Evolutionary conservation across 805 yeast genomes (phyloP).

Genomic region (Kodamaea laetipori): DNA sequence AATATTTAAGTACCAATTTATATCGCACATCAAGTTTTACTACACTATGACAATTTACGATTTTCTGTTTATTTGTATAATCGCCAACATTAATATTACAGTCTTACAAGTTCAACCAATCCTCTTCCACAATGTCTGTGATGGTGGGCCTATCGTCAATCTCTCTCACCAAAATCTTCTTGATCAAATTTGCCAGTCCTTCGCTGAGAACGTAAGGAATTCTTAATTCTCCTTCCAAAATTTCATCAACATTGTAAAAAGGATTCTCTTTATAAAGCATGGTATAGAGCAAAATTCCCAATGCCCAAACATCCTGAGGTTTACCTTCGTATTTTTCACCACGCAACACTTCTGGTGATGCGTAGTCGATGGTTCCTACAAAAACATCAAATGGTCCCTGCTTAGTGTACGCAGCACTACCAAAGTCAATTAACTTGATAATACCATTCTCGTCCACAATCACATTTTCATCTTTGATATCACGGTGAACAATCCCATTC

Average conservation of each 20-base stretch:
- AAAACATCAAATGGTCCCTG: slow-evolving; percentile 97
- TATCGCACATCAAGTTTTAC: too few relatives aligned
- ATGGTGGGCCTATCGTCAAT: slow-evolving; percentile 70
- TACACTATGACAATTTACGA: too few relatives aligned
- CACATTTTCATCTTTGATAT: slow-evolving; percentile 91
- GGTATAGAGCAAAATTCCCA: slow-evolving; percentile 88
- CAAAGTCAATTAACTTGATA: slow-evolving; percentile 89
- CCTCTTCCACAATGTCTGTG: slow-evolving; percentile 64
- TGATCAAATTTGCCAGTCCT: slow-evolving; percentile 61
- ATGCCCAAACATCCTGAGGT: slow-evolving; percentile 97
- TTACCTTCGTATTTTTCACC: slow-evolving; percentile 90
- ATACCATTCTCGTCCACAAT: slow-evolving; percentile 81
- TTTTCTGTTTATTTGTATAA: neutral
- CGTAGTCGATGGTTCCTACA: slow-evolving; percentile 96
- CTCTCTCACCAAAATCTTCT: slow-evolving; percentile 67
- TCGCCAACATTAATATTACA: neutral
- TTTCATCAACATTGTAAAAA: slow-evolving; percentile 92
- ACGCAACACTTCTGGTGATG: slow-evolving; percentile 92
- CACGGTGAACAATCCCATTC: slow-evolving; percentile 89
- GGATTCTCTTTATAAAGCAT: slow-evolving; percentile 93
- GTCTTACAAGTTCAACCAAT: slow-evolving; percentile 51
- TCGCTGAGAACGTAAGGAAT: slow-evolving; percentile 69
- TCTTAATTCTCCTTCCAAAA: slow-evolving; percentile 83
- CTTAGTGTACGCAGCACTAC: slow-evolving; percentile 86
- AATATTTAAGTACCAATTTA: too few relatives aligned